phyloP scores from a whole-genome alignment of 1,284 basidiomycete genomes.

The Fomitopsis palustris region DNA sequence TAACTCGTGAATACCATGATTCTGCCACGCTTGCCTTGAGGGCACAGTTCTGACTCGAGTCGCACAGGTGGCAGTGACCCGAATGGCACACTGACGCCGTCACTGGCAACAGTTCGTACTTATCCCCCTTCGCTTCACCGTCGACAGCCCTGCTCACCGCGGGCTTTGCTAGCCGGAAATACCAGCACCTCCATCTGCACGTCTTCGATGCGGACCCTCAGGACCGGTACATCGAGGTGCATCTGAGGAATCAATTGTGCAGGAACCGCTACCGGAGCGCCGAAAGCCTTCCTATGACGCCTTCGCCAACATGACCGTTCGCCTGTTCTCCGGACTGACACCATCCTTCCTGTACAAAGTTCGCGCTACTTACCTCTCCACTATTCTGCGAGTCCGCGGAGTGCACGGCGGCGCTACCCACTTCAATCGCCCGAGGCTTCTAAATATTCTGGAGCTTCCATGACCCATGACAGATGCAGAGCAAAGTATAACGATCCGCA shows the following conservation, averaged over 20 bases:
- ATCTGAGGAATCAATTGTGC: neutral
- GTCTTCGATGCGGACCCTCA: neutral
- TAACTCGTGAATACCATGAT: neutral
- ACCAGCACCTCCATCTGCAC: neutral
- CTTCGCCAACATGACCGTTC: neutral
- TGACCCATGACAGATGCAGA: neutral
- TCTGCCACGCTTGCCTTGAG: neutral
- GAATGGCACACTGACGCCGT: neutral
- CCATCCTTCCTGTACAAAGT: neutral
- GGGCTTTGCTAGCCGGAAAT: neutral
- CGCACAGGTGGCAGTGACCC: too few species aligned
- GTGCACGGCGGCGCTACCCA: neutral
- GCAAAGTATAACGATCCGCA: neutral
- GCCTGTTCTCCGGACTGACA: neutral
- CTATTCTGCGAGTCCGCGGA: neutral
- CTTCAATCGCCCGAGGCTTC: neutral
- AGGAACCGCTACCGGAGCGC: neutral
- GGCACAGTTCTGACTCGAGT: neutral
- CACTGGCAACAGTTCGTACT: neutral
- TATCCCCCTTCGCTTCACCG: neutral
- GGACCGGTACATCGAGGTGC: neutral
- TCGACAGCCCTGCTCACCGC: neutral
- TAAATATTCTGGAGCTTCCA: neutral
- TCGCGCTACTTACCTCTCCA: neutral
- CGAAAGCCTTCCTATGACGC: neutral